Base-by-base conservation (phyloP, 2,329 filamentous ascomycete genomes). In the Trichophyton schoenleinii region DNA sequence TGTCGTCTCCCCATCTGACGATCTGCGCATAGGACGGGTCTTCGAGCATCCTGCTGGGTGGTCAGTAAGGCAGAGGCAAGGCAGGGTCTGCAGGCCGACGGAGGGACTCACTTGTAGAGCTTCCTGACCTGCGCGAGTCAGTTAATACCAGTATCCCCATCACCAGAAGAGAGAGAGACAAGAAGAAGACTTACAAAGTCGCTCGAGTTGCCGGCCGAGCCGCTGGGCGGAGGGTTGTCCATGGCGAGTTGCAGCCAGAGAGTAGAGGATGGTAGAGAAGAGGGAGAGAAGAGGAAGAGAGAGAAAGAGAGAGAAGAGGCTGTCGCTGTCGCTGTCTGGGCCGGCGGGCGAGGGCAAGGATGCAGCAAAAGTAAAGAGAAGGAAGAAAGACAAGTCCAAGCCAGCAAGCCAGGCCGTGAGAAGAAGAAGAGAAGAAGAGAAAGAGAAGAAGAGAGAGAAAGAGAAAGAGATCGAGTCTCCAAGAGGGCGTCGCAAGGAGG, bases 1-100 rank as follows among this genome's bases (percentile, higher is more conserved):
- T 91, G 66, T 91, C 87, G 67, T 95, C 90, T 63, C 91, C 91
- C 94, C 94, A 99, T 76, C 92, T 83, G 57, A 97, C 94, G 64
- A 97, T 91, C 64, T 88, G 87, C 68, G 91, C 86, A 74, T 99
- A 95, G 60, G 89, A 87, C 41, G 91, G 91, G 70, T 95, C 95
- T 76, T 97, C 92, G 69, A 99, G 80, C 94, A 99, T 99, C 73
- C 90, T 95, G 71, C 38, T n/a, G 41, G 41, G 41, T 6, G 15
- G 34, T 36, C 34, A 11, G 34, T 8, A 11, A 11, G 11, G 34
- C 7, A 22, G 18, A 18, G 18, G 18, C 18, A 3, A 36, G 34
- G 11, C 7, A 36, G 11, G 34, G 34, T 8, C 34, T 8, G 11
- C 8, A 9, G 11, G 34, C n/a, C 41, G 41, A 44, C 11, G 41